Percentiles rank a stretch among this genome's conserved stretches.
Evolutionary conservation across 768 basidiomycete genomes (phyloP).

Genomic region (Collybia sp.): DNA sequence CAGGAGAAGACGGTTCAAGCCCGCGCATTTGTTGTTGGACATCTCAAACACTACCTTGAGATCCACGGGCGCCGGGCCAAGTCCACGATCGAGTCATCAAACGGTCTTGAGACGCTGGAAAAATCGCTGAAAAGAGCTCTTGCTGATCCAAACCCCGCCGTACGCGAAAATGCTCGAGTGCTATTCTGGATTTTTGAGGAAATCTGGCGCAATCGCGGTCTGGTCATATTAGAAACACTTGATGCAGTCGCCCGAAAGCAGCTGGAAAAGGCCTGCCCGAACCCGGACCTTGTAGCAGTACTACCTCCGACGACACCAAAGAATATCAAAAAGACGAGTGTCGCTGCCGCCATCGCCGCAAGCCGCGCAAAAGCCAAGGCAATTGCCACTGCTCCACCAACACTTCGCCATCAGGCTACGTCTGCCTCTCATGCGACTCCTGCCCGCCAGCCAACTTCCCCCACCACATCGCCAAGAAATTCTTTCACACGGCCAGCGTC

Average conservation of each 20-base stretch:
- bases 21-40: constrained; percentile 59
- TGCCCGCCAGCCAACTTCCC: constrained; percentile 38
- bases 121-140: constrained; percentile 70
- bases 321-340: constrained; percentile 68
- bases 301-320: constrained; percentile 49
- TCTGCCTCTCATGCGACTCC: constrained; percentile 60
- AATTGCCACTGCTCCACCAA: constrained; percentile 78
- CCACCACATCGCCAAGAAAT: constrained; percentile 32
- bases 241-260: constrained; percentile 73
- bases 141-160: constrained; percentile 74
- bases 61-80: constrained; percentile 64
- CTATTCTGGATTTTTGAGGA: constrained; percentile 79
- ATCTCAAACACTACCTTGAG: constrained; percentile 74
- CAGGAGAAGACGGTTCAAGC: constrained; percentile 82
- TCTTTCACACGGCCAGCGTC: constrained; percentile 38
- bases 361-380: constrained; percentile 85
- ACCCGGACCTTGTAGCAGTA: constrained; percentile 37
- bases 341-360: constrained; percentile 86
- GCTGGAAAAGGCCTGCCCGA: constrained; percentile 81
- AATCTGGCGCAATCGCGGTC: constrained; percentile 73
- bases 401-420: constrained; percentile 77
- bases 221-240: constrained; percentile 55
- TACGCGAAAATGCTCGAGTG: constrained; percentile 66
- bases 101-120: constrained; percentile 69
- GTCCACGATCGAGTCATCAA: constrained; percentile 60